These are phyloP conservation scores for Teunomyces stri DNA, from an alignment of 805 yeast genomes.

Conservation along the genomic window DNA sequence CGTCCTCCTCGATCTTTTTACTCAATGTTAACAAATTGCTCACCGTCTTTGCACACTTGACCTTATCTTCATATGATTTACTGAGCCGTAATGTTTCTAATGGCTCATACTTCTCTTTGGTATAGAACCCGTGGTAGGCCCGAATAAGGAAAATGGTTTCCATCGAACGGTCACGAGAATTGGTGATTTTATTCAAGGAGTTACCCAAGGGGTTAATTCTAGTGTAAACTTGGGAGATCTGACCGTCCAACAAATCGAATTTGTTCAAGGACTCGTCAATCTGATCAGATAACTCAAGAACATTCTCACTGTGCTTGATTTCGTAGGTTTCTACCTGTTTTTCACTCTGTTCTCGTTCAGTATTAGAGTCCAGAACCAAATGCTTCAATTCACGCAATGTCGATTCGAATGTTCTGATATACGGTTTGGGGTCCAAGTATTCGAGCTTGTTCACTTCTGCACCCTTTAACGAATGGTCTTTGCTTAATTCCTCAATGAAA, in stretches of 20 bases:
- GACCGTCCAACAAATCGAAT: slow-evolving; percentile 50
- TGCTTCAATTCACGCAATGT: slow-evolving; percentile 69
- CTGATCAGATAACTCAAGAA: slow-evolving; percentile 51
- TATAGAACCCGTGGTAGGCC: slow-evolving; percentile 73
- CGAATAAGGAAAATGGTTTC: slow-evolving; percentile 71
- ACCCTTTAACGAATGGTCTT: slow-evolving; percentile 55
- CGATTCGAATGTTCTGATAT: slow-evolving; percentile 87
- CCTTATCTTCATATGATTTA: slow-evolving; percentile 46
- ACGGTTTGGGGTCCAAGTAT: slow-evolving; percentile 86
- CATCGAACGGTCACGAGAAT: slow-evolving; percentile 68
- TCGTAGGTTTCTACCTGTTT: slow-evolving; percentile 60
- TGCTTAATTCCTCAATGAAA: slow-evolving; percentile 75
- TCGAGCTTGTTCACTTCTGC: slow-evolving; percentile 51
- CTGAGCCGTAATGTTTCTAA: slow-evolving; percentile 58
- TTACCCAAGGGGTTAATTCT: slow-evolving; percentile 70
- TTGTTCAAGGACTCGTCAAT: slow-evolving; percentile 45
- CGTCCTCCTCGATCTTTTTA: slow-evolving; percentile 56
- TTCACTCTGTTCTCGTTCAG: slow-evolving; percentile 50
- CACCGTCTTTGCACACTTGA: slow-evolving; percentile 67
- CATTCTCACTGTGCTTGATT: slow-evolving; percentile 63
- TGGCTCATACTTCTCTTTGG: slow-evolving; percentile 53
- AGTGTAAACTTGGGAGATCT: slow-evolving; percentile 55
- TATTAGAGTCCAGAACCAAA: slow-evolving; percentile 54
- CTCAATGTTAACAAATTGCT: slow-evolving; percentile 65
- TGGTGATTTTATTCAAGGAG: slow-evolving; percentile 62